A percentile compares a stretch with the other conserved stretches of the same genome.
phyloP scores from a whole-genome alignment of 495 filamentous ascomycete genomes.

The Xylaria cubensis region DNA sequence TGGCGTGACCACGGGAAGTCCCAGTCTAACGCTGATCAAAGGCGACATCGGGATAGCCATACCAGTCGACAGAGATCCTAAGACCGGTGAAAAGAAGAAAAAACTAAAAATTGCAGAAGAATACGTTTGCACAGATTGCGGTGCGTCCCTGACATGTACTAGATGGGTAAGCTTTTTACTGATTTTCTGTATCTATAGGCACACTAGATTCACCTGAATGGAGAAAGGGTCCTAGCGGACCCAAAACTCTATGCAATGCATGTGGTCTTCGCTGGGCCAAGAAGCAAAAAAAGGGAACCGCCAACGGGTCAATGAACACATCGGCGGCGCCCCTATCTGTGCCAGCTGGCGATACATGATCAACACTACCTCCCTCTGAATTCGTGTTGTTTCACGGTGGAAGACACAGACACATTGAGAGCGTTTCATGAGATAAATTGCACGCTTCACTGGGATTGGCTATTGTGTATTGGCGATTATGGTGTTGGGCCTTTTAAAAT shows the following conservation, averaged over 20 bases:
- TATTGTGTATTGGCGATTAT: slow-evolving; percentile 13
- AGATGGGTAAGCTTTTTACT: slow-evolving; percentile 8
- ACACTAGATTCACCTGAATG: slow-evolving; percentile 94
- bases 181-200: slow-evolving; percentile 41
- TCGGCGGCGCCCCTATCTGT: slow-evolving; percentile 25
- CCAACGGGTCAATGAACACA: slow-evolving; percentile 29
- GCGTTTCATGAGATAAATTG: slow-evolving; percentile 2
- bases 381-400: not conserved
- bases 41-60: slow-evolving; percentile 88
- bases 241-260: slow-evolving; percentile 97
- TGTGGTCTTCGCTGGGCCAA: slow-evolving; percentile 90
- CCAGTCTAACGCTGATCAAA: slow-evolving; percentile 78
- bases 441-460: not conserved
- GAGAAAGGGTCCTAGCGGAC: slow-evolving; percentile 92
- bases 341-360: slow-evolving; percentile 23
- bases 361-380: not conserved
- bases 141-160: slow-evolving; percentile 45
- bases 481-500: slow-evolving; percentile 15
- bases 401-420: not conserved
- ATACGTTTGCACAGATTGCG: slow-evolving; percentile 96
- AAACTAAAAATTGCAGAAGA: slow-evolving; percentile 90
- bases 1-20: slow-evolving; percentile 86
- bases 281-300: slow-evolving; percentile 70
- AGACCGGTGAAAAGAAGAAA: slow-evolving; percentile 80
- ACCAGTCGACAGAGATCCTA: slow-evolving; percentile 71